Percentiles rank a stretch among this genome's conserved stretches.
These are phyloP conservation scores for Trichophaea hybrida DNA, from an alignment of 2,329 filamentous ascomycete genomes.

Conservation along the genomic window DNA sequence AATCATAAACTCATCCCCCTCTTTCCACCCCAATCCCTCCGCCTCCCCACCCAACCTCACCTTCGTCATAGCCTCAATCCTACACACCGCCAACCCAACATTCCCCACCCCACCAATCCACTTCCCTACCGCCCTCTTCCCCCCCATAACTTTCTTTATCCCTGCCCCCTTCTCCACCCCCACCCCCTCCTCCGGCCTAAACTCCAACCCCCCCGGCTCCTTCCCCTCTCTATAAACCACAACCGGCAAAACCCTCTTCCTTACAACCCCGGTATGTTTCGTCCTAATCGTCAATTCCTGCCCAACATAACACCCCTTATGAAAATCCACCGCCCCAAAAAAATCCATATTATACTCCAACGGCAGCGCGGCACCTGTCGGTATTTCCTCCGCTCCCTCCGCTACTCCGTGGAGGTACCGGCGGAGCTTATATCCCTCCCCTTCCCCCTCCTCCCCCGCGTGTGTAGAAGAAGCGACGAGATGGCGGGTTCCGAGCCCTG, in stretches of 20 bases:
- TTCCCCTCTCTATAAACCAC: constrained; percentile 47
- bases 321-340: constrained; percentile 75
- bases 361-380: constrained; percentile 56
- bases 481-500: constrained; percentile 42
- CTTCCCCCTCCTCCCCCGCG: constrained; percentile 35
- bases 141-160: constrained; percentile 39
- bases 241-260: constrained; percentile 77
- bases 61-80: constrained; percentile 82
- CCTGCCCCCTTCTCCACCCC: constrained; percentile 34
- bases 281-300: constrained; percentile 95
- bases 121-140: constrained; percentile 59
- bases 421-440: constrained; percentile 53
- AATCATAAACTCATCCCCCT: constrained; percentile 37
- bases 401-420: constrained; percentile 68
- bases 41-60: constrained; percentile 51
- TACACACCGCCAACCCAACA: constrained; percentile 71
- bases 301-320: constrained; percentile 92
- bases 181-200: constrained; percentile 30
- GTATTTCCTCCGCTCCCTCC: constrained; percentile 71
- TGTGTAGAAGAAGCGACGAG: constrained; percentile 31
- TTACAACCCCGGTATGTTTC: constrained; percentile 81
- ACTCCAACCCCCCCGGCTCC: constrained; percentile 16
- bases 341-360: constrained; percentile 82
- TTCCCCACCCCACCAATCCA: constrained; percentile 70
- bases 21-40: constrained; percentile 36